phyloP scores from a whole-genome alignment of 2,329 filamentous ascomycete genomes.

The Aspergillus aculeatus region DNA sequence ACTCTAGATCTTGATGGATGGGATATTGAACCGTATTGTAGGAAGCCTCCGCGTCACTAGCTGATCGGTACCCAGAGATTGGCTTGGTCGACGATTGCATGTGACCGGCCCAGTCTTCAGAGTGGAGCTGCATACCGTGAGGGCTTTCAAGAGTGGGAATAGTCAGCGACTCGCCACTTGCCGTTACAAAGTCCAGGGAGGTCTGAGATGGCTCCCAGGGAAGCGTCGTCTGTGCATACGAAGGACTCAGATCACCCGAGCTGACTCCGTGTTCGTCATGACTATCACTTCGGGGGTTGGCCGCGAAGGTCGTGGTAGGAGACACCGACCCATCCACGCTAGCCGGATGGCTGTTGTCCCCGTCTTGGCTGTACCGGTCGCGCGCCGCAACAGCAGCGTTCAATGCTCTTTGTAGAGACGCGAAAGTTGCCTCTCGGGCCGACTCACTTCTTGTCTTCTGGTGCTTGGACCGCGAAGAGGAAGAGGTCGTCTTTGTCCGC shows the following conservation, averaged over 20 bases:
- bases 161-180: conserved; percentile 23
- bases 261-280: conserved; percentile 7
- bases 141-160: conserved; percentile 20
- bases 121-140: conserved; percentile 16
- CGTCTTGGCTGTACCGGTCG: conserved; percentile 28
- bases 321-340: conserved; percentile 32
- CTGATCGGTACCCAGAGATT: conserved; percentile 18
- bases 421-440: conserved; percentile 43
- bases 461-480: conserved; percentile 31
- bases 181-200: conserved; percentile 27
- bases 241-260: conserved; percentile 21
- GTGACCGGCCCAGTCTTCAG: conserved; percentile 29
- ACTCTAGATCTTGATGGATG: conserved; percentile 32
- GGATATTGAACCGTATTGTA: conserved; percentile 36
- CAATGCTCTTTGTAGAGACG: conserved; percentile 46
- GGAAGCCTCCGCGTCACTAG: conserved; percentile 26
- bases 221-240: conserved; percentile 30
- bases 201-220: conserved; percentile 30
- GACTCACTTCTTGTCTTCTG: conserved; percentile 40
- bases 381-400: conserved; percentile 43
- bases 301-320: conserved; percentile 26
- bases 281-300: conserved; percentile 15
- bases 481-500: conserved; percentile 20
- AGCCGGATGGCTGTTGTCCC: conserved; percentile 20
- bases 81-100: conserved; percentile 19